Evolutionary conservation across 768 basidiomycete genomes (phyloP).

Genomic region (Gelatoporia subvermispora): DNA sequence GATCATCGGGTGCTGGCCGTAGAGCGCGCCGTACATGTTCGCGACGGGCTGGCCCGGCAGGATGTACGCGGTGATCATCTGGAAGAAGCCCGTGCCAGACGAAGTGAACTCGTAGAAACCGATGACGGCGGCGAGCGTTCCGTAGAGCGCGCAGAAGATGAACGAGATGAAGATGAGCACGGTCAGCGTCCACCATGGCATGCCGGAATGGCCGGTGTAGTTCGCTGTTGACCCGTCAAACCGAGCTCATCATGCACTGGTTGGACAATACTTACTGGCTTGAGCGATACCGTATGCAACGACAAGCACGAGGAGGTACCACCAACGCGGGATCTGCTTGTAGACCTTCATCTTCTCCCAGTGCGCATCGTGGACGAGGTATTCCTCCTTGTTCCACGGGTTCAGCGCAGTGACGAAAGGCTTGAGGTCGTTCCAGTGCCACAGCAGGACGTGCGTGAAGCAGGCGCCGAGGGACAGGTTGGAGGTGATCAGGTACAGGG

Average conservation of each 20-base stretch:
- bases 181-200: conserved; percentile 51
- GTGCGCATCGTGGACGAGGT: conserved; percentile 37
- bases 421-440: conserved; percentile 32
- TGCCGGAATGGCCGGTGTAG: conserved; percentile 21
- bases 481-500: conserved; percentile 29
- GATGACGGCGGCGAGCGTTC: conserved; percentile 40
- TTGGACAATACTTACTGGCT: conserved; percentile 12
- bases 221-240: not conserved
- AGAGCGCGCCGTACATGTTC: conserved; percentile 40
- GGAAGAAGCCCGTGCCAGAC: conserved; percentile 27
- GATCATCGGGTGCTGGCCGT: conserved; percentile 28
- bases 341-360: conserved; percentile 50
- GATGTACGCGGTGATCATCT: conserved; percentile 25
- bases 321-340: conserved; percentile 45
- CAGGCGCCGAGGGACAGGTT: conserved; percentile 30
- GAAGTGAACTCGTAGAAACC: conserved; percentile 23
- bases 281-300: conserved; percentile 47
- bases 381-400: conserved; percentile 27
- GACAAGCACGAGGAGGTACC: conserved; percentile 42
- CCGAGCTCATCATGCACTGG: not conserved
- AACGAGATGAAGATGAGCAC: conserved; percentile 49
- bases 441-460: conserved; percentile 31
- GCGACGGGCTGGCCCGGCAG: conserved; percentile 25
- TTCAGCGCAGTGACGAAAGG: conserved; percentile 29
- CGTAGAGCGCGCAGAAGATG: conserved; percentile 47